A percentile compares a stretch with the other conserved stretches of the same genome.
Evolutionary conservation across 306 rosid genomes (phyloP).

Genomic region (Erythrophleum fordii): DNA sequence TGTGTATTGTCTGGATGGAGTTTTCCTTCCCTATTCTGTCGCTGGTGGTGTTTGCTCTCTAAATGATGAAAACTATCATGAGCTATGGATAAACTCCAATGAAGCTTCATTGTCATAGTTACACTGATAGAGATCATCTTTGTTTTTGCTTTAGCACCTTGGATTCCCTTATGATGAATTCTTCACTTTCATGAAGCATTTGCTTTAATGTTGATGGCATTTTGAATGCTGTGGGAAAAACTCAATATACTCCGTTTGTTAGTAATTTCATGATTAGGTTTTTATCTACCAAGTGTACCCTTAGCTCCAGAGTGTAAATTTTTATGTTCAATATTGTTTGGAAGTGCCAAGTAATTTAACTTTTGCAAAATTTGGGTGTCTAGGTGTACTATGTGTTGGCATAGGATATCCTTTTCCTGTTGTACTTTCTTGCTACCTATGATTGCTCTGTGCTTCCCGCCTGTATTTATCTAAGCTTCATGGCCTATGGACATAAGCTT

Average conservation of each 20-base stretch:
- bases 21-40: background rate
- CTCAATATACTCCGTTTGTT: background rate
- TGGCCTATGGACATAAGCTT: background rate
- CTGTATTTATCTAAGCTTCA: background rate
- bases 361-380: background rate
- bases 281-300: background rate
- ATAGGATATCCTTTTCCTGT: background rate
- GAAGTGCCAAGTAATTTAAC: background rate
- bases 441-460: background rate
- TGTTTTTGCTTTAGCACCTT: background rate
- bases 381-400: background rate
- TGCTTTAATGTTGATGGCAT: background rate
- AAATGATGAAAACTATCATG: conserved; percentile 43
- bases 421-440: background rate
- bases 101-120: conserved; percentile 63
- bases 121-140: conserved; percentile 50
- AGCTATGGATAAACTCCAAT: conserved; percentile 44
- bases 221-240: background rate
- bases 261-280: background rate
- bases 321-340: background rate
- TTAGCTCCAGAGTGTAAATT: background rate
- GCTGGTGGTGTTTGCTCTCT: conserved; percentile 34
- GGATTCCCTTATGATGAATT: background rate
- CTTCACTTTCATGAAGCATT: background rate
- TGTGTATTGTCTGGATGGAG: background rate